Evolutionary conservation across 1,284 basidiomycete genomes (phyloP), one percentile per base, ranked within the genome.

Genomic region (Paramarasmius palmivorus): DNA sequence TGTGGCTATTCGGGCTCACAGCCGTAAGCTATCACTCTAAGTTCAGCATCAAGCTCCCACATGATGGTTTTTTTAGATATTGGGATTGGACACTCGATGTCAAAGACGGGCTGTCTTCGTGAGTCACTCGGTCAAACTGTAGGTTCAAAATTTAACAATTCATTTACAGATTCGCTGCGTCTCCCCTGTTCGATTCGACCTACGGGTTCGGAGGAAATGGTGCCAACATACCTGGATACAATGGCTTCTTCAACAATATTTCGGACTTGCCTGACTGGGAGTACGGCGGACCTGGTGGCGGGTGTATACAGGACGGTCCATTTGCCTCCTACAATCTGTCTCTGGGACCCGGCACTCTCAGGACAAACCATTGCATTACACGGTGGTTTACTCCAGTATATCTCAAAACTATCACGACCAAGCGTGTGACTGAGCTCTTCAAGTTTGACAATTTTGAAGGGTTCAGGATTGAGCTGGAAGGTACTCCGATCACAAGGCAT

Each of bases 41-140:
- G 19, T n/a, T 0, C 25, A 23, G 22, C 50, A 9, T 41, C 40
- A 49, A 17, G 25, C 6, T 32, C 15, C 19, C 19, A 42, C 6
- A 19, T 32, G 25, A n/a, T 29, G 9, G 25, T n/a, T 12, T 29
- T 32, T 6, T 1, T 29, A 75, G 73, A 25, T 76, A 74, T 47
- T 76, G 73, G 73, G 68, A 75, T 41, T 75, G 73, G 73, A 68
- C 69, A 4, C 54, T 59, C 22, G 74, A 75, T 53, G 56, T 65
- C 3, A 64, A 68, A 38, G 54, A 56, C 3, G 35, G 52, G 12
- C 50, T 54, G 66, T 63, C 53, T 44, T 57, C 55, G 39, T 44
- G 2, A 17, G 2, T 36, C 39, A 1, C 4, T 32, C 26, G 15
- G 2, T 40, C 17, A 52, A 46, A 52, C 56, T 23, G 38, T 53